Percentiles rank a stretch among this genome's conserved stretches.
Evolutionary conservation across 495 filamentous ascomycete genomes (phyloP).

Genomic region (Cladorrhinum samala): DNA sequence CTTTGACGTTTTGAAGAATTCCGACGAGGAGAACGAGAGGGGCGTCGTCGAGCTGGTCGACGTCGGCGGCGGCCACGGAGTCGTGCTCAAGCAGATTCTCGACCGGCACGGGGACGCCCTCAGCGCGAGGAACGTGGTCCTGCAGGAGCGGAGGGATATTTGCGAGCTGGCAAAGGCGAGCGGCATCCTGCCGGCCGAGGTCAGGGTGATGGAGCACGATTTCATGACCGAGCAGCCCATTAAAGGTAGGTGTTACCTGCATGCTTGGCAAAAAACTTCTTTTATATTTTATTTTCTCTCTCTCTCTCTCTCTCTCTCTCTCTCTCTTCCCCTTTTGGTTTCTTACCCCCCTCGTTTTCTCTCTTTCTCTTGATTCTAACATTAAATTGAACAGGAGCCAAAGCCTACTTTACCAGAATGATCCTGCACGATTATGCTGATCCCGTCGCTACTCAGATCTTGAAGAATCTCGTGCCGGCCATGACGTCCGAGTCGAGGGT

Average conservation of each 20-base stretch:
- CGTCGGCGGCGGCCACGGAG: constrained; percentile 17
- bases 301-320: too few species aligned
- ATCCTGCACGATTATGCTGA: constrained; percentile 49
- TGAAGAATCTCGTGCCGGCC: constrained; percentile 34
- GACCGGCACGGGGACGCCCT: constrained; percentile 8
- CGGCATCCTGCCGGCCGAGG: constrained; percentile 7
- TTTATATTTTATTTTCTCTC: too few species aligned
- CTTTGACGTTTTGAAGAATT: constrained; percentile 12
- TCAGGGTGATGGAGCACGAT: constrained; percentile 13
- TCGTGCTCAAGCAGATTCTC: constrained; percentile 18
- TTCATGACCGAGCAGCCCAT: constrained; percentile 14
- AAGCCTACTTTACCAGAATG: constrained; percentile 43
- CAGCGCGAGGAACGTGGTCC: constrained; percentile 4
- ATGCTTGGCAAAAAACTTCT: too few species aligned
- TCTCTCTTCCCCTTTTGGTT: too few species aligned
- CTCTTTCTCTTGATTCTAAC: background rate
- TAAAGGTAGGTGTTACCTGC: too few species aligned
- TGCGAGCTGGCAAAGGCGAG: constrained; percentile 10
- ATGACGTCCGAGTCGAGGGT: constrained; percentile 29
- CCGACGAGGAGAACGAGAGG: constrained; percentile 6
- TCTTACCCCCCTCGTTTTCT: too few species aligned
- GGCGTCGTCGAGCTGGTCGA: constrained; percentile 17
- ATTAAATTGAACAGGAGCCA: background rate
- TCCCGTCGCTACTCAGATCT: constrained; percentile 34
- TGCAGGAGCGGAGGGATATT: constrained; percentile 17